Conservation (phyloP, 1,284 basidiomycete genomes). For the Ganoderma resinaceum region DNA sequence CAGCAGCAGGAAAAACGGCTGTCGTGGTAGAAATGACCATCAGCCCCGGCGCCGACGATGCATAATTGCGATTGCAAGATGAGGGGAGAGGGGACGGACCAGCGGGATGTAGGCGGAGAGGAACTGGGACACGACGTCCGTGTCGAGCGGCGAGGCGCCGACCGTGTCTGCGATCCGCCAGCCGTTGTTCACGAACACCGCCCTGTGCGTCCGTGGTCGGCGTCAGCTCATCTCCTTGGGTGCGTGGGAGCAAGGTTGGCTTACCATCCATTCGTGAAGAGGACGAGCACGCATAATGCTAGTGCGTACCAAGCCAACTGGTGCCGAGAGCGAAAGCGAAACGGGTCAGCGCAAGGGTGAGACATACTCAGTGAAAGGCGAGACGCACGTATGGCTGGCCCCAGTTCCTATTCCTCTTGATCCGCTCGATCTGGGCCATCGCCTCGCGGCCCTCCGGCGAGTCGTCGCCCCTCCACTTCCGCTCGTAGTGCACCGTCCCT, state of each 20-base stretch:
- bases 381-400: conserved; percentile 38
- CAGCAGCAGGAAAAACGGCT: conserved; percentile 40
- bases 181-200: conserved; percentile 38
- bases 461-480: conserved; percentile 21
- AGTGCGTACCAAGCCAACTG: conserved; percentile 41
- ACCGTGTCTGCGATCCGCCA: conserved; percentile 34
- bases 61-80: no score
- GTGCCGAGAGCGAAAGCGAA: not conserved
- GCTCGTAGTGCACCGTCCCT: conserved; percentile 37
- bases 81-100: conserved; percentile 35
- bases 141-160: not conserved
- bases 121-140: conserved; percentile 34
- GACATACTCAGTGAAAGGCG: not conserved
- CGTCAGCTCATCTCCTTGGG: not conserved
- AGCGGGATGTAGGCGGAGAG: conserved; percentile 40
- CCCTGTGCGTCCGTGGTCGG: conserved; percentile 16
- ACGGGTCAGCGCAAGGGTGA: no score
- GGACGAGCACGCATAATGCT: conserved; percentile 34
- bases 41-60: no score
- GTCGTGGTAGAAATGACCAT: no score
- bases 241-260: not conserved
- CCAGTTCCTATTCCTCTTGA: conserved; percentile 36
- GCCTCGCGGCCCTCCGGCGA: conserved; percentile 19
- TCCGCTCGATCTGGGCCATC: conserved; percentile 30
- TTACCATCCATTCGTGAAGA: conserved; percentile 41